Conservation (phyloP, 371 early-diverging fungal species). For the Mortierella sp. region DNA sequence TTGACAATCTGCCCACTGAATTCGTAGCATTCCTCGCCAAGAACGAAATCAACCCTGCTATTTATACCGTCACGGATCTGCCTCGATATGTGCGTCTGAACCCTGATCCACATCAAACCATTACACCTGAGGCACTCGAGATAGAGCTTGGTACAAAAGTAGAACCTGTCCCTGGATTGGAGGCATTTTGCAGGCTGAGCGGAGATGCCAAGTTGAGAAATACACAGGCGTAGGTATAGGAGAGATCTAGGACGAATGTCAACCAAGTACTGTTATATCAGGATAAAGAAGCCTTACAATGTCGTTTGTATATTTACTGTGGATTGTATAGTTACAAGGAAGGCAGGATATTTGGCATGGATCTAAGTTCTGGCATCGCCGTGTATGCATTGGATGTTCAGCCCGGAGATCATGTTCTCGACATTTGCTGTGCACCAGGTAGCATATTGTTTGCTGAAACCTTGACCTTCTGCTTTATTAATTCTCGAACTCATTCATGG, state of each 20-base stretch:
- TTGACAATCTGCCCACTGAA: constrained; percentile 64
- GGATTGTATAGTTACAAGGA: constrained; percentile 36
- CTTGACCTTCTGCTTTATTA: neutral
- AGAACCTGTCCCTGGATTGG: constrained; percentile 50
- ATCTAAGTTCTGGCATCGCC: constrained; percentile 86
- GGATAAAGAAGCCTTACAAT: neutral
- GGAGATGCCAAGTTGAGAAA: constrained; percentile 41
- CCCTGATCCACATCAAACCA: constrained; percentile 57
- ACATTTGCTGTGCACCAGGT: constrained; percentile 83
- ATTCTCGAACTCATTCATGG: neutral
- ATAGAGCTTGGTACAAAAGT: constrained; percentile 57
- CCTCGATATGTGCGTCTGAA: constrained; percentile 83
- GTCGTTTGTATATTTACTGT: no score
- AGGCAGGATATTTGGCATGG: constrained; percentile 82
- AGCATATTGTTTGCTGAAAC: neutral
- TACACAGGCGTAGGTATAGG: constrained; percentile 43
- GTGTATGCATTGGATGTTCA: constrained; percentile 71
- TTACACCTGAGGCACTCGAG: constrained; percentile 60
- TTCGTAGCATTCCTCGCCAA: constrained; percentile 71
- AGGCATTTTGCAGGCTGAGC: constrained; percentile 38
- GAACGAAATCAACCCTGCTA: constrained; percentile 74
- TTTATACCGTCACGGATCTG: constrained; percentile 70
- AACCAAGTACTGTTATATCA: neutral
- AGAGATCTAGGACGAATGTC: neutral
- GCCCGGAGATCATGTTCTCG: constrained; percentile 81